These are phyloP conservation scores for Globisporangium nagaii DNA, from an alignment of 352 stramenopile genomes.

Conservation along the genomic window DNA sequence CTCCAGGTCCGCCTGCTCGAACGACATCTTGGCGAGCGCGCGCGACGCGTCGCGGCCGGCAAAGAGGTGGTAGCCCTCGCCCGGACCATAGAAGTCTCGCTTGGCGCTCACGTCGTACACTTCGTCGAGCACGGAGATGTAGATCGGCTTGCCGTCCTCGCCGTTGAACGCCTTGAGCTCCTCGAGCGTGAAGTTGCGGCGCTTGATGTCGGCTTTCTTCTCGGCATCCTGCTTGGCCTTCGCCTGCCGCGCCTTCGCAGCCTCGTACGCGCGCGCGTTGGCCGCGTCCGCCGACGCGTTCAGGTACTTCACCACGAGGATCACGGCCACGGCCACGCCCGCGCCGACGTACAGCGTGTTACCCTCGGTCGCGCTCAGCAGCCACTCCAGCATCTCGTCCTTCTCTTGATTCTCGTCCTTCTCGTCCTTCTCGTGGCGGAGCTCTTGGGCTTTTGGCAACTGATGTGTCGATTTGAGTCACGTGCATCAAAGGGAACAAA, in stretches of 20 bases:
- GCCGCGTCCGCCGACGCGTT: conserved; percentile 57
- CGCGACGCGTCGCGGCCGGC: conserved; percentile 92
- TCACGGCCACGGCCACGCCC: conserved; percentile 42
- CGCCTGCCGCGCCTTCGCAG: conserved; percentile 55
- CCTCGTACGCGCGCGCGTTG: conserved; percentile 58
- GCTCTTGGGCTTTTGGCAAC: too few relatives aligned
- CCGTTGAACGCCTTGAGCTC: conserved; percentile 92
- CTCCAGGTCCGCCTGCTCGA: conserved; percentile 92
- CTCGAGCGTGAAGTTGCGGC: conserved; percentile 89
- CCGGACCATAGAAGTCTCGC: conserved; percentile 94
- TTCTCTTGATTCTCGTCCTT: too few relatives aligned
- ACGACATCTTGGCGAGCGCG: conserved; percentile 95
- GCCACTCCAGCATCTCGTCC: conserved; percentile 4
- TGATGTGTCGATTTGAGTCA: too few relatives aligned
- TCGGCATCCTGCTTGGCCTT: conserved; percentile 59
- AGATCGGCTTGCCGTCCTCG: conserved; percentile 90
- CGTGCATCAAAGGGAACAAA: too few relatives aligned
- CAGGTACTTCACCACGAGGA: conserved; percentile 53
- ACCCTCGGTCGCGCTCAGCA: conserved; percentile 3
- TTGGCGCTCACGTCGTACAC: conserved; percentile 96
- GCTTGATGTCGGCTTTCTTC: conserved; percentile 37
- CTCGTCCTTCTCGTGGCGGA: too few relatives aligned
- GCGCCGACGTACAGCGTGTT: conserved; percentile 38
- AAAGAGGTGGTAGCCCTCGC: conserved; percentile 95
- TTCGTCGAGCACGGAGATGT: conserved; percentile 92